phyloP scores from a whole-genome alignment of 2,329 filamentous ascomycete species.

The Didymellaceae sp. region DNA sequence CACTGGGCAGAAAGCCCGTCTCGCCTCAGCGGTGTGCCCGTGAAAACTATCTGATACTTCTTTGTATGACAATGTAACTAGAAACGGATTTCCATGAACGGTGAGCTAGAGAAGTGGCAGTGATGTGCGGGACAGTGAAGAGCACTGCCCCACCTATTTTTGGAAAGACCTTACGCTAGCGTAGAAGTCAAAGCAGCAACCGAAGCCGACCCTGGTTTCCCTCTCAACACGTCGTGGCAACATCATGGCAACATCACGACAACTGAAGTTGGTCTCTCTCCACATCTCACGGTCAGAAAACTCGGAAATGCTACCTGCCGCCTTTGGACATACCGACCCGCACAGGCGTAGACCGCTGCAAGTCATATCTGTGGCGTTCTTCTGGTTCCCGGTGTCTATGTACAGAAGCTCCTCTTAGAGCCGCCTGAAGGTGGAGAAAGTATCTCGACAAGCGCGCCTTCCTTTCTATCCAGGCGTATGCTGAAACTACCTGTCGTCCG shows the following conservation, averaged over 20 bases:
- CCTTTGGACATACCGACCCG: background rate
- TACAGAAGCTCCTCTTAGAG: too few species aligned
- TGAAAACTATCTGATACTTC: background rate
- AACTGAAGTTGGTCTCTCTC: background rate
- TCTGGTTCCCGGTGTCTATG: constrained; percentile 4
- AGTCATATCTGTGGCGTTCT: constrained; percentile 3
- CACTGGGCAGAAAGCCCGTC: constrained; percentile 20
- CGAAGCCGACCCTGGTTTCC: constrained; percentile 23
- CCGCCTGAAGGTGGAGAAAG: background rate
- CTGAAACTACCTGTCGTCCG: background rate
- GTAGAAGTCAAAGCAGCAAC: constrained; percentile 18
- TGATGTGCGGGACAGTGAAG: constrained; percentile 24
- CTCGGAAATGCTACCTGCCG: background rate
- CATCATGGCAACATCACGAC: constrained; percentile 6
- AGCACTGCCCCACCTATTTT: constrained; percentile 43
- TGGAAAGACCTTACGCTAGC: constrained; percentile 26
- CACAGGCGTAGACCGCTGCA: background rate
- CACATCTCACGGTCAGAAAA: background rate
- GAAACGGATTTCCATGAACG: constrained; percentile 6
- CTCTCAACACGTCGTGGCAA: constrained; percentile 3
- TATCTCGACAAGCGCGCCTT: background rate
- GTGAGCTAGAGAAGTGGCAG: constrained; percentile 25
- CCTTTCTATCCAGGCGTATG: background rate
- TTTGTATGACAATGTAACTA: constrained; percentile 4
- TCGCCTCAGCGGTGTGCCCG: constrained; percentile 23